Conservation (phyloP, 2,329 filamentous ascomycete species). For the Epichloe gansuensis region DNA sequence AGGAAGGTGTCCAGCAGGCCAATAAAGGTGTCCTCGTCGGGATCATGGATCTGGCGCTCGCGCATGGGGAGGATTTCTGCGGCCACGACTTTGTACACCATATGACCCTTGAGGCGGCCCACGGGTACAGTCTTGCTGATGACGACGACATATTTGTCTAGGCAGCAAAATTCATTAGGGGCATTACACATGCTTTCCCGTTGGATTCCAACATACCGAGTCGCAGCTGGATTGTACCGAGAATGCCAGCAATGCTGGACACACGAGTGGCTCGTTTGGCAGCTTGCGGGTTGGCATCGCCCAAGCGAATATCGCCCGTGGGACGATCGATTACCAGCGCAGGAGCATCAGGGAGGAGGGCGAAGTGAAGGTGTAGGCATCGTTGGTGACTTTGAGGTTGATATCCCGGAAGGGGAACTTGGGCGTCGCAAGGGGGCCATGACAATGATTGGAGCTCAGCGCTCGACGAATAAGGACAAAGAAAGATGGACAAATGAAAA, state of each 20-base stretch:
- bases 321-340: slow-evolving; percentile 84
- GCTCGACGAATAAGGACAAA: not conserved
- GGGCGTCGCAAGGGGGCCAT: slow-evolving; percentile 27
- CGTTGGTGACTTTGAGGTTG: slow-evolving; percentile 84
- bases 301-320: slow-evolving; percentile 78
- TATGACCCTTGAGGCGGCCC: slow-evolving; percentile 85
- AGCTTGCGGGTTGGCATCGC: slow-evolving; percentile 63
- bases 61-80: slow-evolving; percentile 91
- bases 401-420: slow-evolving; percentile 79
- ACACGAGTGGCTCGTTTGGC: slow-evolving; percentile 62
- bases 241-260: slow-evolving; percentile 86
- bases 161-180: not conserved
- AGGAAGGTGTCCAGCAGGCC: slow-evolving; percentile 69
- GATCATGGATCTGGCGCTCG: slow-evolving; percentile 81
- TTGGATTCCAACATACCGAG: slow-evolving; percentile 51
- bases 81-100: slow-evolving; percentile 83
- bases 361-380: slow-evolving; percentile 92
- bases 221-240: slow-evolving; percentile 87
- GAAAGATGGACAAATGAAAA: not conserved
- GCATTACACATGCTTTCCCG: not conserved
- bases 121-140: slow-evolving; percentile 91
- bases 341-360: slow-evolving; percentile 80
- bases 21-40: slow-evolving; percentile 89
- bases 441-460: not conserved
- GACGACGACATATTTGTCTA: slow-evolving; percentile 90